Evolutionary conservation across 805 yeast genomes (phyloP), one percentile per base, ranked within the genome.

Genomic region (Candida succiphila): DNA sequence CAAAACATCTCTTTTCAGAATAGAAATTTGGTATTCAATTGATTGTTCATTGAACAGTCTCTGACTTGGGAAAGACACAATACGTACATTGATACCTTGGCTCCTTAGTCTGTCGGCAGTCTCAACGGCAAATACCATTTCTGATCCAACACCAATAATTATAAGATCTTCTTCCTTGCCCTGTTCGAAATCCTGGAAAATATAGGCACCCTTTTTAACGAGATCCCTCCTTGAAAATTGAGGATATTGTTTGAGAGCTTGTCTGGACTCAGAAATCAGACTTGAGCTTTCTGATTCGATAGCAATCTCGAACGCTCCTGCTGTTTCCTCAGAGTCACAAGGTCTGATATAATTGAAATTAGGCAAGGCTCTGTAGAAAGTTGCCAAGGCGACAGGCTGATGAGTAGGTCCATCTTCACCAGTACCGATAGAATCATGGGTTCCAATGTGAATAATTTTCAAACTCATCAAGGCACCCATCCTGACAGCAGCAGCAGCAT

Each of bases 331-430:
- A 35, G 71, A 67, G 45, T 69, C 75, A 45, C 72, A 69, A 17
- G 75, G 75, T 41, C 75, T 59, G 60, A 72, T 63, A 37, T 63
- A 71, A 47, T 54, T 52, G 28, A 58, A 31, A 54, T 69, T 69
- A 40, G 76, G 76, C 36, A 63, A 50, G 27, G 75, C 66, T 44
- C 75, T 61, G 58, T 65, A 61, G 48, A 69, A 69, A 17, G 69
- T 65, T 29, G 69, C 48, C 25, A 72, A 56, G 48, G 65, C 75
- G 40, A 69, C 66, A 36, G 76, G 75, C 53, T 69, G 76, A 42
- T 69, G 76, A 29, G 75, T 69, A 26, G 75, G 75, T 28, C 76
- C 76, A 41, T 69, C 75, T 56, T 69, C 76, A 43, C 76, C 76
- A 17, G 64, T 62, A 45, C 76, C 76, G 41, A 70, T 69, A 18